A percentile compares a stretch with the other conserved stretches of the same genome.
Evolutionary conservation across 345 rosid species (phyloP).

Genomic region (Linum trigynum): DNA sequence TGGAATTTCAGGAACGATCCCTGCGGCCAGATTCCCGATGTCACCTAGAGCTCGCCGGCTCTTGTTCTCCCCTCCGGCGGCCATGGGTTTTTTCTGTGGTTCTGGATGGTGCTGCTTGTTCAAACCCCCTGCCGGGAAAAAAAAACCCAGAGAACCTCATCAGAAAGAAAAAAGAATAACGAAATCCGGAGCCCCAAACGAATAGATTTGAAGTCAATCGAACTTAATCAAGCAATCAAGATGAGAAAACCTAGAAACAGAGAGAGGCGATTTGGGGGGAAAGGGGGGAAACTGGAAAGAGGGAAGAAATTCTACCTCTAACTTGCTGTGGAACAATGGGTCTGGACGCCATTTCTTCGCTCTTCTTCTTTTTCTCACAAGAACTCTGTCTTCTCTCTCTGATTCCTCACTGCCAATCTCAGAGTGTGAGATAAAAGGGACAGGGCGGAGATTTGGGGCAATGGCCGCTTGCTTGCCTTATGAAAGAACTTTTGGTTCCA

Average conservation of each 20-base stretch:
- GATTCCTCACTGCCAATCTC: constrained; percentile 2
- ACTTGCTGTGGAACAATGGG: constrained; percentile 40
- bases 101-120: constrained; percentile 20
- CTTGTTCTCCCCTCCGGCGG: constrained; percentile 41
- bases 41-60: constrained; percentile 74
- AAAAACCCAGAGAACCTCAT: neutral
- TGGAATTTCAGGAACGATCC: constrained; percentile 27
- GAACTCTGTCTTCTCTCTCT: neutral
- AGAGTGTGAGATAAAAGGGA: constrained; percentile 2
- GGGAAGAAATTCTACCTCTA: constrained; percentile 25
- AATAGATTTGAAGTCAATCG: too few species aligned
- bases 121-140: constrained; percentile 11
- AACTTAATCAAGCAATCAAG: neutral
- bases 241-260: neutral
- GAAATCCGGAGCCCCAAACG: too few species aligned
- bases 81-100: constrained; percentile 40
- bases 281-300: neutral
- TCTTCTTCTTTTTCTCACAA: neutral
- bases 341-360: constrained; percentile 48
- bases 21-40: constrained; percentile 67
- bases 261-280: neutral
- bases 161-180: neutral
- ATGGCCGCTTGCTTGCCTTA: constrained; percentile 21
- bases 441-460: neutral
- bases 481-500: constrained; percentile 12